Evolutionary conservation across 2,329 filamentous ascomycete species (phyloP).

Genomic region (Neoascochyta sp.): DNA sequence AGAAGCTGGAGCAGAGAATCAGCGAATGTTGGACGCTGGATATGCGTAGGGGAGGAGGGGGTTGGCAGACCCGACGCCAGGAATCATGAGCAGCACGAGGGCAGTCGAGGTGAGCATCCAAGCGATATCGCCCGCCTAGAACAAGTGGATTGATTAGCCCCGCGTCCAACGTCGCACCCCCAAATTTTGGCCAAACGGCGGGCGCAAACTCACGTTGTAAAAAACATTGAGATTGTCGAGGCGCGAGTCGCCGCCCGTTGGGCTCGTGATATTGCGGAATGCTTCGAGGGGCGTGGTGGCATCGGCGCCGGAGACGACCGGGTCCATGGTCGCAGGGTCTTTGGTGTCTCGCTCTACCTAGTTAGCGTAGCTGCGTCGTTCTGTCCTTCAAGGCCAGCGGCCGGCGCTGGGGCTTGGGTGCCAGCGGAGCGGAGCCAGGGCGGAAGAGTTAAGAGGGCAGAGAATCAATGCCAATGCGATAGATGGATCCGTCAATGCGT

Average conservation of each 20-base stretch:
- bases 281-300: slow-evolving; percentile 32
- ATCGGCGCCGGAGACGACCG: slow-evolving; percentile 24
- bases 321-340: slow-evolving; percentile 30
- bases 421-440: too few relatives aligned
- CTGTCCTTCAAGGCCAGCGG: too few relatives aligned
- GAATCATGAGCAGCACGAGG: slow-evolving; percentile 87
- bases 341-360: too few relatives aligned
- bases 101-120: slow-evolving; percentile 76
- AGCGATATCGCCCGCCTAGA: slow-evolving; percentile 73
- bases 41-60: not conserved
- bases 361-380: too few relatives aligned
- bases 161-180: slow-evolving; percentile 13
- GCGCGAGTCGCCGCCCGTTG: slow-evolving; percentile 64
- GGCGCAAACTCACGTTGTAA: slow-evolving; percentile 65
- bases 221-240: slow-evolving; percentile 75
- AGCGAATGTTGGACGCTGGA: slow-evolving; percentile 2
- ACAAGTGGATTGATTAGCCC: slow-evolving; percentile 29
- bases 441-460: too few relatives aligned
- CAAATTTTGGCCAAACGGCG: too few relatives aligned
- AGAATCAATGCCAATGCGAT: too few relatives aligned
- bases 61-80: slow-evolving; percentile 65
- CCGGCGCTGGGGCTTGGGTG: too few relatives aligned
- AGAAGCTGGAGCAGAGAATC: slow-evolving; percentile 59
- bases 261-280: slow-evolving; percentile 56
- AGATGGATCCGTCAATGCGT: too few relatives aligned